These are phyloP conservation scores for Canariomyces notabilis DNA, from an alignment of 2,329 filamentous ascomycete species.

Conservation along the genomic window DNA sequence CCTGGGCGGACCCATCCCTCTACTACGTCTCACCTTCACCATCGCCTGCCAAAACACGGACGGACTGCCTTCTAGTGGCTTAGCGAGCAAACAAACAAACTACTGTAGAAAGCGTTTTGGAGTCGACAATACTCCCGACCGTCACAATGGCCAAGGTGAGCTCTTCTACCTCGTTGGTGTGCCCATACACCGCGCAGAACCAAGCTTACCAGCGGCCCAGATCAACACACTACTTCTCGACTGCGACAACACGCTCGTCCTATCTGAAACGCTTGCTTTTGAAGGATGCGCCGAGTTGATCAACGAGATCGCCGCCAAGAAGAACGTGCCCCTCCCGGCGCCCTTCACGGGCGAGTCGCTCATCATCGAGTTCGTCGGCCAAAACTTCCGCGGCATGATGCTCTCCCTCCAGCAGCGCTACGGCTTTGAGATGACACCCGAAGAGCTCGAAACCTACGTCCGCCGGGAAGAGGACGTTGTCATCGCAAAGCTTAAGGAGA, in stretches of 20 bases:
- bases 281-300: constrained; percentile 85
- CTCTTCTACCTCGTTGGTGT: not conserved
- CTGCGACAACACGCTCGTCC: constrained; percentile 87
- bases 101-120: not conserved
- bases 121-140: not conserved
- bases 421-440: constrained; percentile 62
- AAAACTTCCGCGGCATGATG: constrained; percentile 95
- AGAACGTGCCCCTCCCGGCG: constrained; percentile 49
- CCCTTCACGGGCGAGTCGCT: constrained; percentile 75
- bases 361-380: constrained; percentile 82
- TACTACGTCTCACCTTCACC: no score
- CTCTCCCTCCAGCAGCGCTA: constrained; percentile 68
- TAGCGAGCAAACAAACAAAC: not conserved
- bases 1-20: no score
- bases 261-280: constrained; percentile 86
- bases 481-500: constrained; percentile 69
- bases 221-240: constrained; percentile 72
- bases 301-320: constrained; percentile 73
- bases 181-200: not conserved
- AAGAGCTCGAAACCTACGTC: constrained; percentile 71
- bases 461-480: constrained; percentile 75
- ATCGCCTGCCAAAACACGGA: no score
- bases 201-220: constrained; percentile 29
- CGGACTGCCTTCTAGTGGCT: no score
- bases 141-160: constrained; percentile 20